Conservation (phyloP, 192 early-diverging fungal species). For the Coemansia sp. region DNA sequence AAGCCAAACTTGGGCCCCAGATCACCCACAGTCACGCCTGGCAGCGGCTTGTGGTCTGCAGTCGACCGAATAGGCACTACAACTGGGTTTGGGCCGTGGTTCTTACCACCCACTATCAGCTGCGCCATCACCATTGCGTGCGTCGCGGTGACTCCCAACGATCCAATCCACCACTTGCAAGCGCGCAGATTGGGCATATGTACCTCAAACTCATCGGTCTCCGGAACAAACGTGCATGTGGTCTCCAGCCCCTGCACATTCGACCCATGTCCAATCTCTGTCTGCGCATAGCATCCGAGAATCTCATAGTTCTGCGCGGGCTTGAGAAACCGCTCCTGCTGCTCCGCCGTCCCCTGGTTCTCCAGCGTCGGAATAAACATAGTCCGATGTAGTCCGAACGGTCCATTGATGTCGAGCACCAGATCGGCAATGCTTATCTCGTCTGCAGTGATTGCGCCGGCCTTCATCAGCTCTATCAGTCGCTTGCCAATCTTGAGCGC, state of each 20-base stretch:
- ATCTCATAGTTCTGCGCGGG: slow-evolving; percentile 72
- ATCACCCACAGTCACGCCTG: slow-evolving; percentile 81
- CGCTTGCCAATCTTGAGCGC: slow-evolving; percentile 63
- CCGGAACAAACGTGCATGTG: slow-evolving; percentile 76
- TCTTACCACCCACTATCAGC: slow-evolving; percentile 71
- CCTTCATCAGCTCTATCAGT: slow-evolving; percentile 61
- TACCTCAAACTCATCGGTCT: slow-evolving; percentile 85
- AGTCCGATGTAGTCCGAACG: slow-evolving; percentile 68
- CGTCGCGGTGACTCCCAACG: slow-evolving; percentile 73
- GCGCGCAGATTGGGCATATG: slow-evolving; percentile 76
- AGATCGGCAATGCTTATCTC: slow-evolving; percentile 60
- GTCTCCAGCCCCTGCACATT: slow-evolving; percentile 93
- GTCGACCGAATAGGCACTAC: slow-evolving; percentile 77
- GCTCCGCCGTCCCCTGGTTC: slow-evolving; percentile 73
- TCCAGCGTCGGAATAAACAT: slow-evolving; percentile 85
- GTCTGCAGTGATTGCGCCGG: slow-evolving; percentile 26
- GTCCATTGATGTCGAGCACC: slow-evolving; percentile 43
- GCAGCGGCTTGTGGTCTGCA: slow-evolving; percentile 68
- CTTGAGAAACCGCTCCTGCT: slow-evolving; percentile 73
- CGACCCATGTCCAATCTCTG: slow-evolving; percentile 66
- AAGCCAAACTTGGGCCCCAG: slow-evolving; percentile 89
- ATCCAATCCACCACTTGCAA: slow-evolving; percentile 88
- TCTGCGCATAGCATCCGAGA: slow-evolving; percentile 86
- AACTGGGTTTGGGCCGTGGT: slow-evolving; percentile 76
- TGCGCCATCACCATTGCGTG: slow-evolving; percentile 87